Evolutionary conservation across 208 protist genomes (phyloP).

Genomic region (Paratrypanosoma confusum): DNA sequence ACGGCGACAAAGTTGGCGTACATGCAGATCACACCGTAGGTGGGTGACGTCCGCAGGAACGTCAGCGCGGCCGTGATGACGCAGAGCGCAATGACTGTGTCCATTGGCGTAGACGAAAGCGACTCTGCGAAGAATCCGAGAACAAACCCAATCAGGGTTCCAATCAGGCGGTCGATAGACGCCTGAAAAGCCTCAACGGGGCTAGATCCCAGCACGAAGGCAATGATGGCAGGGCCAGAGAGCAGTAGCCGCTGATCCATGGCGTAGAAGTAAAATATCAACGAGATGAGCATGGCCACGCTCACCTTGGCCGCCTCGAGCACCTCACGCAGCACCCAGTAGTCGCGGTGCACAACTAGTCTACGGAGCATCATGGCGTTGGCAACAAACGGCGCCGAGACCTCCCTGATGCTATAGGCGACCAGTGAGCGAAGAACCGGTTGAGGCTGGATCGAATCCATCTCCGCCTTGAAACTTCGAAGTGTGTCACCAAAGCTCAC

Average conservation of each 20-base stretch:
- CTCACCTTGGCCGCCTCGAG: constrained; percentile 83
- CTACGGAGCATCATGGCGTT: constrained; percentile 41
- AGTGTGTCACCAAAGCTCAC: constrained; percentile 69
- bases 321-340: constrained; percentile 46
- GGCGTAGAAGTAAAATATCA: constrained; percentile 70
- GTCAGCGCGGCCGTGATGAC: constrained; percentile 66
- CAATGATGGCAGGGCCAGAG: constrained; percentile 81
- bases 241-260: constrained; percentile 45
- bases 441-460: constrained; percentile 15
- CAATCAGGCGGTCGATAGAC: constrained; percentile 73
- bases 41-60: constrained; percentile 70
- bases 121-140: constrained; percentile 79
- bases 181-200: constrained; percentile 78
- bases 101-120: constrained; percentile 48
- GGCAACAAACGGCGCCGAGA: constrained; percentile 38
- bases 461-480: constrained; percentile 40
- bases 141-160: constrained; percentile 76
- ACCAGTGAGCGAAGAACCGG: constrained; percentile 9
- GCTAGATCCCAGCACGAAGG: constrained; percentile 77
- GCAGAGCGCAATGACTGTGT: constrained; percentile 73
- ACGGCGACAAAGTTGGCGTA: constrained; percentile 85
- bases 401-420: constrained; percentile 4
- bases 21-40: constrained; percentile 77
- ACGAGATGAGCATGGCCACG: constrained; percentile 71
- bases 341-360: constrained; percentile 22